phyloP scores from a whole-genome alignment of 805 yeast genomes.

The Cyberlindnera japonica region DNA sequence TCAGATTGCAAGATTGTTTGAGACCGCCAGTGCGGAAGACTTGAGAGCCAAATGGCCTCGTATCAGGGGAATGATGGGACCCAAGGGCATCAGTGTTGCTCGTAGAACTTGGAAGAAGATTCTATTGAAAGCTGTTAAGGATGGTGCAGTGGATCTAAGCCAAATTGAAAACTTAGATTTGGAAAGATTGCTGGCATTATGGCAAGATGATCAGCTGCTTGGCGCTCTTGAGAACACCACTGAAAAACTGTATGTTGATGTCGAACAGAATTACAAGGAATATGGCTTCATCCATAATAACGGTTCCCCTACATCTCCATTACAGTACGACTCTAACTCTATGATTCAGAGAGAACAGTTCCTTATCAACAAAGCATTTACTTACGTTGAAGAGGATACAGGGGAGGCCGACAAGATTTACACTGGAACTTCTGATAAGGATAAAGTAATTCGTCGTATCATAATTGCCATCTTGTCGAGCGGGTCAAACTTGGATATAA shows the following conservation, averaged over 20 bases:
- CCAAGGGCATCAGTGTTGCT: slow-evolving; percentile 50
- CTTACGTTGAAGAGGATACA: slow-evolving; percentile 23
- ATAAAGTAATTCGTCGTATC: slow-evolving; percentile 28
- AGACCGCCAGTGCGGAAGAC: slow-evolving; percentile 37
- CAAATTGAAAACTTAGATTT: slow-evolving; percentile 53
- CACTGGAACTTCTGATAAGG: slow-evolving; percentile 1
- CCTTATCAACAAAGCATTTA: slow-evolving; percentile 44
- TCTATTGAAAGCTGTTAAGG: slow-evolving; percentile 54
- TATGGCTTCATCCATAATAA: slow-evolving; percentile 38
- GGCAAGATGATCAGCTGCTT: slow-evolving; percentile 51
- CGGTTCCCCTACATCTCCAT: slow-evolving; percentile 26
- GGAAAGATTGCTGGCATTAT: slow-evolving; percentile 50
- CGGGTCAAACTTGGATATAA: slow-evolving; percentile 26
- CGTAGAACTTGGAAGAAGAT: slow-evolving; percentile 63
- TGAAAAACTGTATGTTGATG: slow-evolving; percentile 32
- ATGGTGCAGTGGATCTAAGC: slow-evolving; percentile 45
- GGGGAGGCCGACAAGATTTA: neutral
- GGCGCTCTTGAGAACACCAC: slow-evolving; percentile 10
- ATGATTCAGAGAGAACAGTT: slow-evolving; percentile 68
- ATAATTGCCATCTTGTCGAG: slow-evolving; percentile 34
- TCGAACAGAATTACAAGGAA: slow-evolving; percentile 44
- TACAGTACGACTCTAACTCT: slow-evolving; percentile 53
- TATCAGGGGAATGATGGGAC: slow-evolving; percentile 58
- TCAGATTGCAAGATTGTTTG: slow-evolving; percentile 47
- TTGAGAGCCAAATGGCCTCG: slow-evolving; percentile 68